phyloP scores from a whole-genome alignment of 805 yeast genomes.

The Komagataella mondaviorum region DNA sequence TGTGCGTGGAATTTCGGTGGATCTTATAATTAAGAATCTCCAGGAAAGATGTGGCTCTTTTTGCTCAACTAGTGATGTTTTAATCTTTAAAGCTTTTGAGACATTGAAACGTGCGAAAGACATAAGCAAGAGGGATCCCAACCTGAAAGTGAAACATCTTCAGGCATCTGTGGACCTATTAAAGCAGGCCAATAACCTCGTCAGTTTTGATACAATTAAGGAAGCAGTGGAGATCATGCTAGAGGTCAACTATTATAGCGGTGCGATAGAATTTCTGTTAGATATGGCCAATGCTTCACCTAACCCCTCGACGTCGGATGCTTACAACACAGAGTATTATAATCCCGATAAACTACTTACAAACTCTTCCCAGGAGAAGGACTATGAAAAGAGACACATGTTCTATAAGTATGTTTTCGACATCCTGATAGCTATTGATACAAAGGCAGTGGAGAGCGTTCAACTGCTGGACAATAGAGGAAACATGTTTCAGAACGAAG shows the following conservation, averaged over 20 bases:
- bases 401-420: conserved; percentile 67
- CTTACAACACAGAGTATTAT: conserved; percentile 29
- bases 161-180: conserved; percentile 64
- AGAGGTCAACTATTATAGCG: conserved; percentile 65
- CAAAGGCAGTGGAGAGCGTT: conserved; percentile 33
- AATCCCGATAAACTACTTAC: conserved; percentile 9
- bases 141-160: conserved; percentile 49
- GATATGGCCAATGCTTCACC: conserved; percentile 64
- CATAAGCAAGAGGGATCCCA: conserved; percentile 58
- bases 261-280: conserved; percentile 73
- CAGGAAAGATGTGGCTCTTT: conserved; percentile 92
- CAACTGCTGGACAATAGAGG: conserved; percentile 17
- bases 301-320: conserved; percentile 41
- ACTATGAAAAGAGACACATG: conserved; percentile 37
- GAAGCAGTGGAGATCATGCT: conserved; percentile 73
- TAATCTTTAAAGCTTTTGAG: conserved; percentile 89
- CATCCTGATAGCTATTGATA: conserved; percentile 60
- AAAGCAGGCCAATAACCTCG: conserved; percentile 65
- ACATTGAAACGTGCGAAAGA: conserved; percentile 79
- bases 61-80: conserved; percentile 87
- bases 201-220: conserved; percentile 66
- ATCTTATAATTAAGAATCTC: conserved; percentile 70
- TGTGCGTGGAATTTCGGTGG: conserved; percentile 86
- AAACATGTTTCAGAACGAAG: conserved; percentile 17
- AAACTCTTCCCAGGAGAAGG: conserved; percentile 35